phyloP scores from a whole-genome alignment of 1,284 basidiomycete species.

The Naganishia cerealis region DNA sequence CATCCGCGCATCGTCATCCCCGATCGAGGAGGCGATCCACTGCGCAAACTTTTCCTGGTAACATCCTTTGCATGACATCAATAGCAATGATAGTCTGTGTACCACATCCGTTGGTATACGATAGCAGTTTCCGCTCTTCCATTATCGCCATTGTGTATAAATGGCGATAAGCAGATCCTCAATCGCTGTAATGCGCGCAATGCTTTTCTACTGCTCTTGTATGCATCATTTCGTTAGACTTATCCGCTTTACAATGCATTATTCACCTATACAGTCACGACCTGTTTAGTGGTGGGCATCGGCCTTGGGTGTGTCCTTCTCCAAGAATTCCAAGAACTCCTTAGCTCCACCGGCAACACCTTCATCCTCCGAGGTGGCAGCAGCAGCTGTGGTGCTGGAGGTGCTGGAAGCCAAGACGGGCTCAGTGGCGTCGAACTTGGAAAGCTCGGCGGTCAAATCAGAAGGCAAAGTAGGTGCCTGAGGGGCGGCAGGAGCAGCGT shows the following conservation, averaged over 20 bases:
- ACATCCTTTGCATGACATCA: too few relatives aligned
- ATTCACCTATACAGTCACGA: background rate
- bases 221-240: constrained; percentile 4
- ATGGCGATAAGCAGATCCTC: too few relatives aligned
- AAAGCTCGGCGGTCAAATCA: constrained; percentile 77
- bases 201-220: background rate
- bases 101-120: too few relatives aligned
- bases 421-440: constrained; percentile 74
- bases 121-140: too few relatives aligned
- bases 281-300: constrained; percentile 58
- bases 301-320: constrained; percentile 61
- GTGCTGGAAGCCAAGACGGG: constrained; percentile 60
- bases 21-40: constrained; percentile 67
- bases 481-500: constrained; percentile 67
- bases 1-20: constrained; percentile 60
- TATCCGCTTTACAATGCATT: constrained; percentile 5
- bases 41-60: constrained; percentile 79
- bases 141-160: too few relatives aligned
- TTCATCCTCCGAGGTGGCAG: constrained; percentile 47
- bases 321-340: constrained; percentile 60
- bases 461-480: constrained; percentile 68
- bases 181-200: too few relatives aligned
- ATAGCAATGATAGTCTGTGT: too few relatives aligned
- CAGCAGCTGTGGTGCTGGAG: constrained; percentile 41
- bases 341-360: constrained; percentile 59